Evolutionary conservation across 2,329 filamentous ascomycete species (phyloP), one percentile per base, ranked within the genome.

Genomic region (Xenoacremonium recifei): DNA sequence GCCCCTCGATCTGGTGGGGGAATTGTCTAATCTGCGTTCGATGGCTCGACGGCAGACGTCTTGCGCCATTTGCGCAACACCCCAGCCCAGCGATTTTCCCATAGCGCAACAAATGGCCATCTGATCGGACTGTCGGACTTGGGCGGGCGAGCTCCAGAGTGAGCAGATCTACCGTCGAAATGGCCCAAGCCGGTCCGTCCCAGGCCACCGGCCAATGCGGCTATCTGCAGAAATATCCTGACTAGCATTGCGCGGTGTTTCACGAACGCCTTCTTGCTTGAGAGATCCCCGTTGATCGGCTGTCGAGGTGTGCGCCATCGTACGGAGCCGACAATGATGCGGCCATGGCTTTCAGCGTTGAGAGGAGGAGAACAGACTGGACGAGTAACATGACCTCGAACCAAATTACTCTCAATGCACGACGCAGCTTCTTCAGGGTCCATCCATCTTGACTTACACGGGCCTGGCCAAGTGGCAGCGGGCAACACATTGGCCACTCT

Each of bases 1-100:
- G 41, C 53, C 51, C 53, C 53, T 58, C 51, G 55, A 58, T 58
- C 51, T 55, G 36, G 55, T 52, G 53, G 53, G n/a, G 50, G 53
- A 52, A 57, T 55, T 54, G 44, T 39, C 49, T 53, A 57, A 55
- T 58, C 46, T 49, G n/a, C 30, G 37, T 48, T 50, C 31, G 20
- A 37, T 43, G 48, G 52, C 55, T n/a, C n/a, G n/a, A n/a, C n/a
- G n/a, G n/a, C n/a, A n/a, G n/a, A n/a, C n/a, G n/a, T n/a, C n/a
- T n/a, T n/a, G n/a, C n/a, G n/a, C n/a, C n/a, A n/a, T n/a, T n/a
- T n/a, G n/a, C n/a, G n/a, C n/a, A n/a, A n/a, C n/a, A n/a, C n/a
- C n/a, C n/a, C n/a, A n/a, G n/a, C n/a, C n/a, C n/a, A n/a, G n/a
- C n/a, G n/a, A n/a, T n/a, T n/a, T n/a, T n/a, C n/a, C n/a, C n/a